These are phyloP conservation scores for Fomitopsis serialis DNA, from an alignment of 768 basidiomycete genomes.

Conservation along the genomic window DNA sequence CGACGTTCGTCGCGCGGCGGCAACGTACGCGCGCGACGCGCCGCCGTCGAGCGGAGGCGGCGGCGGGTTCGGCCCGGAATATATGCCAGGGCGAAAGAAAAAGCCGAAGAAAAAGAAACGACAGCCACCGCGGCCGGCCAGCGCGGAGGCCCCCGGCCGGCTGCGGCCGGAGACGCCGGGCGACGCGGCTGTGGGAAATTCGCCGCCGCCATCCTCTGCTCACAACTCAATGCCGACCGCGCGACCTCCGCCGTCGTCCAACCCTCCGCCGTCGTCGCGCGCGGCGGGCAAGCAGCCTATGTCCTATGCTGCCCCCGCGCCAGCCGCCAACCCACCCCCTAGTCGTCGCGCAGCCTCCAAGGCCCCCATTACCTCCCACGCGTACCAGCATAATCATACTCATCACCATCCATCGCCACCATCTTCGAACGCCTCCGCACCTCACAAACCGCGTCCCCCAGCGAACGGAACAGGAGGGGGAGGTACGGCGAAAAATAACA, in stretches of 20 bases:
- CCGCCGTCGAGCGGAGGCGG: constrained; percentile 6
- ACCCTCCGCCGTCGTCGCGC: constrained; percentile 67
- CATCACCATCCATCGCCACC: constrained; percentile 54
- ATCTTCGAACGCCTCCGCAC: constrained; percentile 33
- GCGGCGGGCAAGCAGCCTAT: constrained; percentile 93
- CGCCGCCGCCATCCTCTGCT: constrained; percentile 30
- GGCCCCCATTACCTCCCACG: constrained; percentile 47
- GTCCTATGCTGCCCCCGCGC: constrained; percentile 50
- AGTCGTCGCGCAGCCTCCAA: constrained; percentile 41
- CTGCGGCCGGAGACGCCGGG: constrained; percentile 8
- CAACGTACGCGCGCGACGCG: constrained; percentile 4
- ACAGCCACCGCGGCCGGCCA: constrained; percentile 8
- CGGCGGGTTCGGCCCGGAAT: constrained; percentile 26
- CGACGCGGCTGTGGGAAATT: constrained; percentile 26
- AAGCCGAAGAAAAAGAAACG: constrained; percentile 25
- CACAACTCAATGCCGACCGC: constrained; percentile 40
- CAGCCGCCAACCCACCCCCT: constrained; percentile 29
- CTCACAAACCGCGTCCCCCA: constrained; percentile 33
- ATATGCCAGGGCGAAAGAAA: constrained; percentile 33
- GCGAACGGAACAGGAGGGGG: constrained; percentile 25
- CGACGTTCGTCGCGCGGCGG: constrained; percentile 20
- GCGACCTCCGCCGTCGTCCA: constrained; percentile 34
- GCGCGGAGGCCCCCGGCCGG: constrained; percentile 19
- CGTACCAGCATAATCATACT: constrained; percentile 44
- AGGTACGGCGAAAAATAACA: constrained; percentile 49